These are phyloP conservation scores for Candida sojae DNA, from an alignment of 1,139 yeast species.

Conservation along the genomic window DNA sequence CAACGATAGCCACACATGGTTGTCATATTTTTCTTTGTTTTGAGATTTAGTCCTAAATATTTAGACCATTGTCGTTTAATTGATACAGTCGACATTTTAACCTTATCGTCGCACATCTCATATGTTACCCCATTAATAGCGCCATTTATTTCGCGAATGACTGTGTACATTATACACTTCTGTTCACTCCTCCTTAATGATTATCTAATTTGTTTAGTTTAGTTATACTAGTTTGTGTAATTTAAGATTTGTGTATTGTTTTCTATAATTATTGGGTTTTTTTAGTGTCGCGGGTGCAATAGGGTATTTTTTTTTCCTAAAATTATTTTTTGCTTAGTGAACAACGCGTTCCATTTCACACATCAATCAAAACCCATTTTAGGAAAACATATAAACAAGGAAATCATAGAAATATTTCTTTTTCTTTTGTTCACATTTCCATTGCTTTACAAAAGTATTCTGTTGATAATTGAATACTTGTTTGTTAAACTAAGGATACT, in stretches of 20 bases:
- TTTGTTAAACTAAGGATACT: not conserved
- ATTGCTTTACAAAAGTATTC: too few species aligned
- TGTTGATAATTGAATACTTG: too few species aligned
- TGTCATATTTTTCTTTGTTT: too few species aligned
- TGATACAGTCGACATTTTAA: not conserved
- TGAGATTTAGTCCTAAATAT: too few species aligned
- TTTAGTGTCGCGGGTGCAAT: not conserved
- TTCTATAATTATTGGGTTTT: too few species aligned
- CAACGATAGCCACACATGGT: too few species aligned
- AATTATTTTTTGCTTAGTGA: not conserved
- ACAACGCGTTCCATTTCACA: constrained; percentile 1
- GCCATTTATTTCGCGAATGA: not conserved
- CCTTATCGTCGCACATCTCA: not conserved
- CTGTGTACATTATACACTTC: not conserved
- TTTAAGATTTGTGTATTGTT: too few species aligned
- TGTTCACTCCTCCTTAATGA: too few species aligned
- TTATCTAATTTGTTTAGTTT: too few species aligned
- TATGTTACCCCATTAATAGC: not conserved
- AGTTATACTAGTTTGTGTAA: too few species aligned
- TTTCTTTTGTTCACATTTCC: not conserved
- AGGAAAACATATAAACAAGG: constrained; percentile 2
- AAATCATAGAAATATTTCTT: not conserved
- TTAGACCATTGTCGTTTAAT: not conserved
- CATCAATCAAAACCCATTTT: not conserved
- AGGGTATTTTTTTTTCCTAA: not conserved